Evolutionary conservation across 1,139 yeast species (phyloP).

Genomic region (Candida smagusa): DNA sequence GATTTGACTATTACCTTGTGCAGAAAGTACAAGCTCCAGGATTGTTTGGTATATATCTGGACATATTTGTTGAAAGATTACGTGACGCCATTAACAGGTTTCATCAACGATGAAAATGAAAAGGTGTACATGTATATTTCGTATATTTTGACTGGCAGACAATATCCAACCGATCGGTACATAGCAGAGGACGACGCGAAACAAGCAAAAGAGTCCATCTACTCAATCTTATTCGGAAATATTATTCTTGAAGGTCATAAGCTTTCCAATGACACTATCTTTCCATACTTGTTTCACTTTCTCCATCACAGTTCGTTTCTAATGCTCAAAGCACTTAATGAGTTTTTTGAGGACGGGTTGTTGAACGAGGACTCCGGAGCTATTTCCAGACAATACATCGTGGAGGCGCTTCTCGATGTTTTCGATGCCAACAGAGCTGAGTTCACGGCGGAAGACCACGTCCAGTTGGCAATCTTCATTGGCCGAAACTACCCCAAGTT

Average conservation of each 20-base stretch:
- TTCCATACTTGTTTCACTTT: constrained; percentile 56
- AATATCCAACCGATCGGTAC: constrained; percentile 66
- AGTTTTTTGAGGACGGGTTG: constrained; percentile 71
- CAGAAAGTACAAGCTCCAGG: constrained; percentile 49
- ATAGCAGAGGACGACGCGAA: constrained; percentile 26
- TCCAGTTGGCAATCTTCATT: constrained; percentile 61
- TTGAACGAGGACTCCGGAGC: constrained; percentile 50
- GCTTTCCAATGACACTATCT: constrained; percentile 40
- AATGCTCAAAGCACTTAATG: constrained; percentile 65
- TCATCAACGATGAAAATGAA: constrained; percentile 34
- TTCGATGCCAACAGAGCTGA: constrained; percentile 29
- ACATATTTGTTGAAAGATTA: constrained; percentile 64
- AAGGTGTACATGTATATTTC: constrained; percentile 62
- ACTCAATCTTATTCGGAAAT: constrained; percentile 51
- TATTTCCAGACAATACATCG: constrained; percentile 54
- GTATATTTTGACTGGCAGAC: constrained; percentile 69
- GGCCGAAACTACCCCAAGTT: constrained; percentile 79
- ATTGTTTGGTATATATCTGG: constrained; percentile 67
- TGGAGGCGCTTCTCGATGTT: constrained; percentile 61
- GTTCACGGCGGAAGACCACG: constrained; percentile 31
- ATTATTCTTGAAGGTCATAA: constrained; percentile 25
- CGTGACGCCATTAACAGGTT: constrained; percentile 61
- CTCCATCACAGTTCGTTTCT: constrained; percentile 51
- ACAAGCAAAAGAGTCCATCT: constrained; percentile 46
- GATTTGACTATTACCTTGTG: constrained; percentile 68